phyloP scores from a whole-genome alignment of 176 grass and related monocot genomes.

The Oropetium thomaeum region DNA sequence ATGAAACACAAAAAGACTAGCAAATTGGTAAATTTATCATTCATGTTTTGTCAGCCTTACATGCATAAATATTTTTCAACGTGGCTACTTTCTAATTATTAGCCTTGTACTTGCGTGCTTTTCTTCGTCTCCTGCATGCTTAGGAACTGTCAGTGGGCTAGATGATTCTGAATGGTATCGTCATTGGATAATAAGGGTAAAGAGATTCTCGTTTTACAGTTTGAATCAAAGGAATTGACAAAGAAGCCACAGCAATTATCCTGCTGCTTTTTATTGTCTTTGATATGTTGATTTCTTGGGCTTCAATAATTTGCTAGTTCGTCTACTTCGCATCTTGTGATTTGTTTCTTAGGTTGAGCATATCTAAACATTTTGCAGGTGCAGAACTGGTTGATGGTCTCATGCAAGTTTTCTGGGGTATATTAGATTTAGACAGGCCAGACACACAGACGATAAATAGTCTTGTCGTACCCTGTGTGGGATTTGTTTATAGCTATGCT shows the following conservation, averaged over 20 bases:
- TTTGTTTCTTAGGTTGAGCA: background rate
- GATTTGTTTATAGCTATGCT: constrained; percentile 96
- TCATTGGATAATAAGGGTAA: background rate
- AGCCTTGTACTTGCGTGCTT: background rate
- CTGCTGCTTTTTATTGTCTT: background rate
- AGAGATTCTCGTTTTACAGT: background rate
- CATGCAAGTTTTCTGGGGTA: constrained; percentile 95
- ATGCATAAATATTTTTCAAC: background rate
- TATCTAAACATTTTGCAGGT: constrained; percentile 51
- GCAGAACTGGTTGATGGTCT: constrained; percentile 81
- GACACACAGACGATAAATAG: constrained; percentile 95
- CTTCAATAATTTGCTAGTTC: background rate
- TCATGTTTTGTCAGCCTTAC: constrained; percentile 8
- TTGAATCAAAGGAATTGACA: background rate
- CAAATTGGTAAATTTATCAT: background rate
- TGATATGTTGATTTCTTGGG: background rate
- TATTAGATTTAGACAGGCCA: constrained; percentile 85
- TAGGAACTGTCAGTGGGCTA: background rate
- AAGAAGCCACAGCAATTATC: background rate
- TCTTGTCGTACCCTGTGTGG: constrained; percentile 90
- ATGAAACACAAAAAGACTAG: background rate
- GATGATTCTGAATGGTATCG: background rate
- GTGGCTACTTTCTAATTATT: background rate
- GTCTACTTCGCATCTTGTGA: background rate
- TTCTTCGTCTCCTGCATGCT: background rate